A percentile compares a stretch with the other conserved stretches of the same genome.
These are phyloP conservation scores for Pleurotus djamor DNA, from an alignment of 768 basidiomycete species.

Conservation along the genomic window DNA sequence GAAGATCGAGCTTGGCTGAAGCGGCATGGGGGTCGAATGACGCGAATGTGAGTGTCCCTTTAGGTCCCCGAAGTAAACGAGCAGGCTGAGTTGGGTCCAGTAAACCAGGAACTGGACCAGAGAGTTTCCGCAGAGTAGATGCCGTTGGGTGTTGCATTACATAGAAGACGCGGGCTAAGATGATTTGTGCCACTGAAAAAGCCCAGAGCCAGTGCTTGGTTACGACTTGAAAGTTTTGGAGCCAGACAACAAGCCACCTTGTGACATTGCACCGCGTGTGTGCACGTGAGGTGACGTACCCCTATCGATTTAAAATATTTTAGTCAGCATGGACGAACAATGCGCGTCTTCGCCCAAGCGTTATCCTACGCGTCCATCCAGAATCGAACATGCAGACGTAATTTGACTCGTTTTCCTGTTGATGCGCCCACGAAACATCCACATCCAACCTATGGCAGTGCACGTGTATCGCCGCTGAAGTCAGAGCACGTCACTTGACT, in stretches of 20 bases:
- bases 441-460: neutral
- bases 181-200: neutral
- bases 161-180: neutral
- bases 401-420: too few species aligned
- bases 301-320: too few species aligned
- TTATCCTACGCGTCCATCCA: neutral
- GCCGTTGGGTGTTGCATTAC: neutral
- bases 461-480: neutral
- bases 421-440: neutral
- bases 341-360: too few species aligned
- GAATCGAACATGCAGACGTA: neutral
- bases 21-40: conserved; percentile 73
- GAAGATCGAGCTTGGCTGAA: conserved; percentile 29
- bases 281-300: too few species aligned
- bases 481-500: conserved; percentile 7
- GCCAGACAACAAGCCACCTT: too few species aligned
- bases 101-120: conserved; percentile 56
- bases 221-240: too few species aligned
- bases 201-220: neutral
- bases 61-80: conserved; percentile 58
- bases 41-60: conserved; percentile 68
- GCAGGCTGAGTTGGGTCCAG: conserved; percentile 61
- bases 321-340: too few species aligned
- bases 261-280: too few species aligned
- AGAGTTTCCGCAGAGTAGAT: neutral